Conservation (phyloP, 768 basidiomycete species). For the Lepiota brunneoincarnata region DNA sequence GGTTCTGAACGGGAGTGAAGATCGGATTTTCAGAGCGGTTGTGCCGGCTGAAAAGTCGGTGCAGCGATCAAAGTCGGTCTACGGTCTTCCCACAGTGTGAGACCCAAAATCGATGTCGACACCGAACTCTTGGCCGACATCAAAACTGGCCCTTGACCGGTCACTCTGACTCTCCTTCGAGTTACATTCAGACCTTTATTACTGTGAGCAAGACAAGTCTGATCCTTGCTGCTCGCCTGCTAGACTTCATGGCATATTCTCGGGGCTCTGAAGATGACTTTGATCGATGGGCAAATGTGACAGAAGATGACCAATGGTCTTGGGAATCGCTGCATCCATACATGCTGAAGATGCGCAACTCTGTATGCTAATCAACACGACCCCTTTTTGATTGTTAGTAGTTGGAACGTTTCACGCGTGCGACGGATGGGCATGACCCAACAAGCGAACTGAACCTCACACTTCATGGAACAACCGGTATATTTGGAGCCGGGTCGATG, state of each 20-base stretch:
- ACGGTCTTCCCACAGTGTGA: too few species aligned
- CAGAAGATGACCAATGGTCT: slow-evolving; percentile 22
- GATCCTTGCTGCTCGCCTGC: too few species aligned
- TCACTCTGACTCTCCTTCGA: too few species aligned
- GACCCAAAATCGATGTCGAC: too few species aligned
- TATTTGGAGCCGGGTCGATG: not conserved
- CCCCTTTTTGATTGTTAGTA: not conserved
- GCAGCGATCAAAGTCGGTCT: too few species aligned
- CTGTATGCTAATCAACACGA: not conserved
- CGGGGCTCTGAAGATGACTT: slow-evolving; percentile 19
- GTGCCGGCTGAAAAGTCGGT: too few species aligned
- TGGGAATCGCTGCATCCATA: slow-evolving; percentile 22
- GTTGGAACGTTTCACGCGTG: slow-evolving; percentile 25
- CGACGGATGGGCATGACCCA: slow-evolving; percentile 28
- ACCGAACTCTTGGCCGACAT: too few species aligned
- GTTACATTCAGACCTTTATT: too few species aligned
- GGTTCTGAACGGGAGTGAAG: too few species aligned
- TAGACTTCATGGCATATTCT: slow-evolving; percentile 22
- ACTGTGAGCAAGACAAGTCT: too few species aligned
- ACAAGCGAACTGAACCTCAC: slow-evolving; percentile 28
- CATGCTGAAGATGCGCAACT: slow-evolving; percentile 17
- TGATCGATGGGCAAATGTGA: slow-evolving; percentile 16
- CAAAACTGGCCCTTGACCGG: too few species aligned
- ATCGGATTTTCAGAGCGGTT: too few species aligned
- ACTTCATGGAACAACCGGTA: slow-evolving; percentile 24